These are phyloP conservation scores for Flaveria linearis DNA, from an alignment of 129 eudicot genomes.

Conservation along the genomic window DNA sequence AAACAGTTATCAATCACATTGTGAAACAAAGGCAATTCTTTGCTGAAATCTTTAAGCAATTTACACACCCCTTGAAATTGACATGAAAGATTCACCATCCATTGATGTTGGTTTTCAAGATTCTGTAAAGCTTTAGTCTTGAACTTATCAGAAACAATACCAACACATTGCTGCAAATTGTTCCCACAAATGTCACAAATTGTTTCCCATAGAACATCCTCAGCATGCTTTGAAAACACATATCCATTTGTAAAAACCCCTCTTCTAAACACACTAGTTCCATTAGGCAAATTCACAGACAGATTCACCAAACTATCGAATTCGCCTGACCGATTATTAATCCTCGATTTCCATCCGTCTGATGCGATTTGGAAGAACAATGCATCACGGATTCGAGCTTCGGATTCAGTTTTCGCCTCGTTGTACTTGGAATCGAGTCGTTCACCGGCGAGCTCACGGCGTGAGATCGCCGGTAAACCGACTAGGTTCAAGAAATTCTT, in stretches of 20 bases:
- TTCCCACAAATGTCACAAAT: constrained; percentile 73
- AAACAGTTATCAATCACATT: constrained; percentile 71
- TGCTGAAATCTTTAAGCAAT: constrained; percentile 75
- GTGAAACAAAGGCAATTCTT: constrained; percentile 81
- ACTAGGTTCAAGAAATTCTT: constrained; percentile 69
- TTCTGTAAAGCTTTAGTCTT: constrained; percentile 74
- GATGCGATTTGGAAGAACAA: constrained; percentile 83
- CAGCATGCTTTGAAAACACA: constrained; percentile 81
- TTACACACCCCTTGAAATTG: constrained; percentile 71
- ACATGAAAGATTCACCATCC: constrained; percentile 91
- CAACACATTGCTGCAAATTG: constrained; percentile 75
- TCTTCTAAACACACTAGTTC: constrained; percentile 73
- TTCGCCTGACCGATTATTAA: constrained; percentile 37
- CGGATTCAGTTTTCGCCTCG: constrained; percentile 64
- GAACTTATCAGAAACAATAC: constrained; percentile 85
- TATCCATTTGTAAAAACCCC: constrained; percentile 75
- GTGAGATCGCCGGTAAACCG: constrained; percentile 63
- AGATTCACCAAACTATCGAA: constrained; percentile 68
- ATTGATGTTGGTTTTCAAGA: constrained; percentile 81
- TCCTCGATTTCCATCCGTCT: constrained; percentile 70
- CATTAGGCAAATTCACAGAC: constrained; percentile 85
- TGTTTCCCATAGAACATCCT: constrained; percentile 83
- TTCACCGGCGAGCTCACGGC: constrained; percentile 57
- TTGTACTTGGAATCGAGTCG: constrained; percentile 69
- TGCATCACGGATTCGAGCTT: constrained; percentile 80